Evolutionary conservation across 2,329 filamentous ascomycete species (phyloP), one percentile per base, ranked within the genome.

Genomic region (Neopestalotiopsis sp.): DNA sequence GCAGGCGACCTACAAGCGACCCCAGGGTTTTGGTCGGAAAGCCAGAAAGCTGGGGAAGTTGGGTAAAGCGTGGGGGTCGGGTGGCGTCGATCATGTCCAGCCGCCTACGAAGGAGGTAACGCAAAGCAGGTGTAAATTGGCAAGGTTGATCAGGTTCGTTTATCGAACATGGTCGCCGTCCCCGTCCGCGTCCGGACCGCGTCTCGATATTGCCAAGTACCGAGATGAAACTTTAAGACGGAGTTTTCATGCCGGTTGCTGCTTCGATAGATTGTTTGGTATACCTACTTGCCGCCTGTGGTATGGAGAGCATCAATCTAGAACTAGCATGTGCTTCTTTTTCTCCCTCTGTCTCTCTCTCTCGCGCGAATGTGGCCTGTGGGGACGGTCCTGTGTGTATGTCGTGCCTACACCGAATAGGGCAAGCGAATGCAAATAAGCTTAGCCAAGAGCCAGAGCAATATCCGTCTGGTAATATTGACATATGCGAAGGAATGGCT

Each of bases 11-110:
- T n/a, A 20, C 30, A 17, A 24, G 24, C 30, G 57, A 53, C 45
- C 45, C 57, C 34, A 42, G 40, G 61, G 61, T 45, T 45, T 28
- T 6, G 34, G n/a, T 49, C 9, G 45, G 17, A 53, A 53, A 53
- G 45, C 20, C 10, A 38, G 40, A 64, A 64, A 49, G 38, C 40
- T 45, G 61, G 61, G 61, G 40, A 64, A 64, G 40, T 45, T 53
- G 40, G 42, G 38, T 20, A 17, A 20, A 13, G n/a, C 61, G 61
- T 64, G 61, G 61, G 61, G 61, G 61, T 64, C 28, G 13, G 20
- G 34, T 34, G 34, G n/a, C 28, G 40, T 28, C 40, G 38, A 64
- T 64, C 61, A 64, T 30, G n/a, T 24, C 17, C 30, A 62, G 59
- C 14, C 30, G 28, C 20, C 30, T 40, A 53, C 32, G 34, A 14